Evolutionary conservation across 2,329 filamentous ascomycete genomes (phyloP), one percentile per base, ranked within the genome.

Genomic region (Endoconidiophora polonica): DNA sequence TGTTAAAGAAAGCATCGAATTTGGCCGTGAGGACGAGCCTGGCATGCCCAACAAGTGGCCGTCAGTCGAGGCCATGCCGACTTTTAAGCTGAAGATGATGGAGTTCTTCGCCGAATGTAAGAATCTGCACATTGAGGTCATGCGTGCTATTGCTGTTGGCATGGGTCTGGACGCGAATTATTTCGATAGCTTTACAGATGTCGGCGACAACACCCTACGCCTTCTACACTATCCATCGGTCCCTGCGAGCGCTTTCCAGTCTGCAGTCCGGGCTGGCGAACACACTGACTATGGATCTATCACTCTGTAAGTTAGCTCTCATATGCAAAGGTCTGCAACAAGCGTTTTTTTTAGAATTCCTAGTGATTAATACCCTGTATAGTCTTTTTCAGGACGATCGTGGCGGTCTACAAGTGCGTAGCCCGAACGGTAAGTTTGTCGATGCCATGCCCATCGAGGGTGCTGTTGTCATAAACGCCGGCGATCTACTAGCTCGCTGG

Each of bases 401-500:
- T 4, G 74, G 74, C 6, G 74, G 74, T 0, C 58, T 78, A 47
- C 74, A 78, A 60, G 72, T 74, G 18, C 73, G 77, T 58, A 82
- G 79, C 45, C 86, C 86, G 0, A 80, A 75, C 39, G 85, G 84
- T 2, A 76, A 72, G 0, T 94, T 88, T 59, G 78, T 94, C 38
- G 77, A 94, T 59, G 88, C 85, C 1, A 86, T 76, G 5, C 87
- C 88, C 0, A 90, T 94, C 53, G 70, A 78, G 36, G 80, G 79
- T 49, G 87, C 86, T 0, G 81, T 91, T 39, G 85, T 95, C 9
- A 76, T 94, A 56, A 95, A 95, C 59, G 87, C 87, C 0, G 88
- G 87, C 1, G 88, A 95, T 61, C 62, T 95, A 57, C 68, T 95
- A 46, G 81, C 85, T 1, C 72, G 87, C 48, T 94, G 87, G 88